phyloP scores from a whole-genome alignment of 176 grass and related monocot species.

The Lolium perenne region DNA sequence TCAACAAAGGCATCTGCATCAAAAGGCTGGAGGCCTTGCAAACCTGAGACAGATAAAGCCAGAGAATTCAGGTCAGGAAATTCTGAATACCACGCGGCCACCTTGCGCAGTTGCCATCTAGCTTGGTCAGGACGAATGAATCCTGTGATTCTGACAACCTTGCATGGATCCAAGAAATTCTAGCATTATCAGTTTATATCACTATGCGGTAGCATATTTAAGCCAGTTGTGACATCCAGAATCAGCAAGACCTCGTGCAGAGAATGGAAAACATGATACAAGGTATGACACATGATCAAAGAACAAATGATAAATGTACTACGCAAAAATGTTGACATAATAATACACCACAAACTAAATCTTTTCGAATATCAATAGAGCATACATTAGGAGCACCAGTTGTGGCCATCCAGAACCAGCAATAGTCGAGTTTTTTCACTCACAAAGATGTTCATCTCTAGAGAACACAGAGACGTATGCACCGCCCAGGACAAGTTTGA shows the following conservation, averaged over 20 bases:
- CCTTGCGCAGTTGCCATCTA: slow-evolving; percentile 87
- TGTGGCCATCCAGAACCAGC: too few species aligned
- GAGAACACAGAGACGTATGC: neutral
- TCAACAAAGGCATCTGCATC: slow-evolving; percentile 89
- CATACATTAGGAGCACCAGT: slow-evolving; percentile 87
- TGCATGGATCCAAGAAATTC: slow-evolving; percentile 19
- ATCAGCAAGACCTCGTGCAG: too few species aligned
- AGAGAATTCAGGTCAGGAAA: neutral
- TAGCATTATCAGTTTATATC: neutral
- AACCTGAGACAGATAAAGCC: slow-evolving; percentile 57
- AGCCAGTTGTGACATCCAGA: too few species aligned
- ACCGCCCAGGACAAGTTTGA: neutral
- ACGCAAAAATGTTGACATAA: slow-evolving; percentile 9
- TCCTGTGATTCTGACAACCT: slow-evolving; percentile 81
- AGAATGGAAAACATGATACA: too few species aligned
- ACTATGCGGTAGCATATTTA: too few species aligned
- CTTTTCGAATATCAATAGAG: slow-evolving; percentile 17
- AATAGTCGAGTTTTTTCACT: too few species aligned
- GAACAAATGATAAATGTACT: neutral
- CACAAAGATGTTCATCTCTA: too few species aligned
- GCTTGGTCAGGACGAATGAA: slow-evolving; percentile 47
- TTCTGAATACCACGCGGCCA: slow-evolving; percentile 72
- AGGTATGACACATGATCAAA: too few species aligned
- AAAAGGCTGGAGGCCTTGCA: slow-evolving; percentile 94
- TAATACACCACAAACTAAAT: slow-evolving; percentile 29